These are phyloP conservation scores for Lentinus brumalis DNA, from an alignment of 768 basidiomycete species.

Conservation along the genomic window DNA sequence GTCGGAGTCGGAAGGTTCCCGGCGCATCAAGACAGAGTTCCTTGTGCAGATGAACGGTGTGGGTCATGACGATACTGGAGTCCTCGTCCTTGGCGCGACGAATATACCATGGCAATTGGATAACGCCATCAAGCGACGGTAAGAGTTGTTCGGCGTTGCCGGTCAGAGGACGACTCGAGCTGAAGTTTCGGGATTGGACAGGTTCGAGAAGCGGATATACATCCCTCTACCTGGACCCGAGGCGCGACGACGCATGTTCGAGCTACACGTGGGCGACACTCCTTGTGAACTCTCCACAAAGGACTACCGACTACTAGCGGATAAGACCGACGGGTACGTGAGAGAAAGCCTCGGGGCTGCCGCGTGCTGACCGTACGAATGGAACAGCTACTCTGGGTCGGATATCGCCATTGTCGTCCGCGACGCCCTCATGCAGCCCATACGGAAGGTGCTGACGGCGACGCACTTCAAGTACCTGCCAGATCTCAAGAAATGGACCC, in stretches of 20 bases:
- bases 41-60: slow-evolving; percentile 99
- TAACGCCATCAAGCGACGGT: slow-evolving; percentile 95
- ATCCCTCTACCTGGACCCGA: slow-evolving; percentile 95
- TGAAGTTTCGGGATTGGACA: slow-evolving; percentile 28
- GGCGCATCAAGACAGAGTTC: slow-evolving; percentile 97
- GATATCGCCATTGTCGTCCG: slow-evolving; percentile 95
- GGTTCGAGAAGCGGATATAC: slow-evolving; percentile 97
- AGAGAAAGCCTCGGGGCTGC: too few relatives aligned
- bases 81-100: slow-evolving; percentile 94
- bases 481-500: slow-evolving; percentile 72
- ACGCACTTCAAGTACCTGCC: slow-evolving; percentile 85
- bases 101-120: slow-evolving; percentile 99
- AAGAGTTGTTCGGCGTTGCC: slow-evolving; percentile 22
- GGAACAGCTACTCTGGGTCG: slow-evolving; percentile 78
- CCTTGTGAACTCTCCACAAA: slow-evolving; percentile 79
- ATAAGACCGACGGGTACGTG: slow-evolving; percentile 80
- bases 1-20: slow-evolving; percentile 95
- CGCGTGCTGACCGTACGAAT: too few relatives aligned
- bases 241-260: slow-evolving; percentile 93
- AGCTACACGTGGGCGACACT: slow-evolving; percentile 92
- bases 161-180: neutral
- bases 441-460: slow-evolving; percentile 92
- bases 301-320: slow-evolving; percentile 81
- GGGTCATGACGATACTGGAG: slow-evolving; percentile 95
- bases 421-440: slow-evolving; percentile 98